Conservation (phyloP, 2,329 filamentous ascomycete species). For the Colletotrichum magnum region DNA sequence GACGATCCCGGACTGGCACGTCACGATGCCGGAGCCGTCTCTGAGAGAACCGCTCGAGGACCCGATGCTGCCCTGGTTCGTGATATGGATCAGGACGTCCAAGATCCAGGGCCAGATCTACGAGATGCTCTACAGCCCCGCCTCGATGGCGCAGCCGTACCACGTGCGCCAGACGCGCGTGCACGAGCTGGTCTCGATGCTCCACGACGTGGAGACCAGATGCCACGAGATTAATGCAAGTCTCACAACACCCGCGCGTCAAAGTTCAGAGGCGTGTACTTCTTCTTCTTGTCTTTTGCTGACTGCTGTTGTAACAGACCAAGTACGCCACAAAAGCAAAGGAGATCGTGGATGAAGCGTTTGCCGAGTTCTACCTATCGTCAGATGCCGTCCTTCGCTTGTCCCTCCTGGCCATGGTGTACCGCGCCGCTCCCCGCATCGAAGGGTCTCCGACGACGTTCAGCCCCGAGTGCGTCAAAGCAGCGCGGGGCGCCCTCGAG, state of each 20-base stretch:
- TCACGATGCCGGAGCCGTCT: constrained; percentile 52
- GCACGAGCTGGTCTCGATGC: constrained; percentile 48
- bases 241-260: background rate
- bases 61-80: constrained; percentile 53
- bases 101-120: constrained; percentile 69
- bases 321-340: background rate
- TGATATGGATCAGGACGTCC: constrained; percentile 64
- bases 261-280: too few relatives aligned
- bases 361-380: constrained; percentile 53
- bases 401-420: constrained; percentile 58
- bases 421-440: constrained; percentile 55
- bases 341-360: constrained; percentile 42
- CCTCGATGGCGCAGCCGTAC: constrained; percentile 53
- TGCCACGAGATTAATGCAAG: constrained; percentile 42
- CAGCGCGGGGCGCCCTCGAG: constrained; percentile 57
- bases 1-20: constrained; percentile 70
- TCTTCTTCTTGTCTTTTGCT: background rate
- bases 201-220: constrained; percentile 49
- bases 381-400: constrained; percentile 59
- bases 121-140: constrained; percentile 65
- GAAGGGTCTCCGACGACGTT: constrained; percentile 52
- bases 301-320: constrained; percentile 4
- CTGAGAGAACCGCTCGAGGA: background rate
- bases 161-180: constrained; percentile 52
- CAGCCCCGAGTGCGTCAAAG: constrained; percentile 57